Percentiles rank a stretch among this genome's conserved stretches.
Evolutionary conservation across 257 asterid species (phyloP).

Genomic region (Nicotiana otophora): DNA sequence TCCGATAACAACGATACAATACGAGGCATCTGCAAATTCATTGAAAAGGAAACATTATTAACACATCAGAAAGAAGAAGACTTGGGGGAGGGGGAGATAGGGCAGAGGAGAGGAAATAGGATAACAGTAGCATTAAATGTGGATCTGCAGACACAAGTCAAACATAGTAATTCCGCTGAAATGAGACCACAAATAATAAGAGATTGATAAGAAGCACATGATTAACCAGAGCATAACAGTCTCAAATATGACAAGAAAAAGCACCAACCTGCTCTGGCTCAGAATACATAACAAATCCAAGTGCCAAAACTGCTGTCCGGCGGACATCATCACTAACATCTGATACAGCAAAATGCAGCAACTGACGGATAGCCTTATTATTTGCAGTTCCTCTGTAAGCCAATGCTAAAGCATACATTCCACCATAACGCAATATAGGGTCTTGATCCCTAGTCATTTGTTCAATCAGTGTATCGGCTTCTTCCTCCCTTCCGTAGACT

Average conservation of each 20-base stretch:
- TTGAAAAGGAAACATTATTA: slow-evolving; percentile 9
- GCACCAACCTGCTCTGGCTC: slow-evolving; percentile 81
- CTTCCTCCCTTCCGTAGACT: slow-evolving; percentile 98
- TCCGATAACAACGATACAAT: slow-evolving; percentile 86
- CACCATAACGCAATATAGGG: slow-evolving; percentile 94
- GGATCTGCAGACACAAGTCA: not conserved
- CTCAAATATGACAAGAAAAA: not conserved
- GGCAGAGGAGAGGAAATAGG: not conserved
- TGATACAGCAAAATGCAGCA: slow-evolving; percentile 96
- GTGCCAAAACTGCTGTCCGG: slow-evolving; percentile 95
- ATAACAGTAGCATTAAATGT: not conserved
- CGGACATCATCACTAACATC: slow-evolving; percentile 97
- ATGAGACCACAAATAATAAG: not conserved
- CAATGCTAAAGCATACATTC: slow-evolving; percentile 96
- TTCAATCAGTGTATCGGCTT: slow-evolving; percentile 87
- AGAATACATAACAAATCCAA: slow-evolving; percentile 87
- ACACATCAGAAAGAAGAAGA: not conserved
- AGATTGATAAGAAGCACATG: not conserved
- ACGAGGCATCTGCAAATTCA: slow-evolving; percentile 69
- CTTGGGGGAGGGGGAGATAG: not conserved
- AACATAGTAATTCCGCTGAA: not conserved
- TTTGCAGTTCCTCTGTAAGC: slow-evolving; percentile 96
- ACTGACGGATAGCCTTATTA: slow-evolving; percentile 91
- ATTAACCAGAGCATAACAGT: not conserved
- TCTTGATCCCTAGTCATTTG: slow-evolving; percentile 99